Base-by-base conservation (phyloP, 1,139 yeast genomes). In the Pichia inconspicua region DNA sequence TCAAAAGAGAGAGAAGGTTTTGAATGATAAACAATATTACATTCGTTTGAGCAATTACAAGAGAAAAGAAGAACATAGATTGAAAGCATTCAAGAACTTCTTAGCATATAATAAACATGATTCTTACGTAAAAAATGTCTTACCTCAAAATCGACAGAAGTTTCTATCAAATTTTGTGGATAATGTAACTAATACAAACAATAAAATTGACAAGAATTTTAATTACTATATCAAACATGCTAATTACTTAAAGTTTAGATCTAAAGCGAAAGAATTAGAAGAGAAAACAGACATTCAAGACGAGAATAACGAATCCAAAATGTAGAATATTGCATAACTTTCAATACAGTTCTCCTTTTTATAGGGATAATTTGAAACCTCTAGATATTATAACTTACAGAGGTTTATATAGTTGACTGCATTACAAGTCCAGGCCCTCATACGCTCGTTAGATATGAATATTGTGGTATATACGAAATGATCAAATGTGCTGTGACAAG, bases 161-260 rank as follows among this genome's bases (percentile, higher is more conserved):
- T 64, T 64, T 42, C 9, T 63, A n/a, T 52, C 48, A 14, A 58
- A 52, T 8, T 65, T 65, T 56, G 67, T 65, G 3, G 38, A 50
- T 6, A 50, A 48, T 22, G 49, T 63, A n/a, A 35, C 19, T 2
- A 55, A 55, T 41, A 35, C 42, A 5, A 48, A 54, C 7, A 65
- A 66, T 50, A 64, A 58, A 41, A 62, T 65, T 37, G 69, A 66
- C 50, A 41, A 49, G 8, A 65, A 56, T 41, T 55, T 59, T 44
- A 53, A 49, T 15, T 73, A 73, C 53, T 65, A 64, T 48, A 56
- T 60, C 4, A 68, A 72, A 48, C 75, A 71, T 50, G 56, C 70
- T 22, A 70, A 67, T 46, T 74, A 74, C 51, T 53, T 70, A 38
- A 66, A 68, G n/a, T 55, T 60, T 41, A 58, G 80, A 52, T 55